Conservation (phyloP, 2,329 filamentous ascomycete species). For the Ophiostoma angusticollis region DNA sequence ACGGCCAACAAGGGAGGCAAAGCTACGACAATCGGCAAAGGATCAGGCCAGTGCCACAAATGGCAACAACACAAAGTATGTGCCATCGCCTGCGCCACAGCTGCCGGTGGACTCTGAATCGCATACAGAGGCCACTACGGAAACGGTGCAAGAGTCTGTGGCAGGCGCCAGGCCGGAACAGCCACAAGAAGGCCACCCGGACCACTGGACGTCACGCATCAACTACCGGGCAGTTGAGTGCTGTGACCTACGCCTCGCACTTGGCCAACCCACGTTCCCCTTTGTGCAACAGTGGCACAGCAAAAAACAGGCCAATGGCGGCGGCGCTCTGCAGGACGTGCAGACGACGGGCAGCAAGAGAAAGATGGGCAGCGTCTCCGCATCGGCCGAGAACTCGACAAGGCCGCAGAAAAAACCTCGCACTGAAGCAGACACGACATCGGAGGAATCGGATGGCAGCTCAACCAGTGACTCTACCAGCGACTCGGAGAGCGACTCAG, state of each 20-base stretch:
- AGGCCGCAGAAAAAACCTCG: background rate
- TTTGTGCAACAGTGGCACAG: conserved; percentile 84
- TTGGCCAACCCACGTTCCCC: conserved; percentile 74
- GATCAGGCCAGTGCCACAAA: background rate
- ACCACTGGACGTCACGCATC: conserved; percentile 64
- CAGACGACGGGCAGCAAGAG: background rate
- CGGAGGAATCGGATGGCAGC: too few relatives aligned
- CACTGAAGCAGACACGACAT: background rate
- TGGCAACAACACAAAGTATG: too few relatives aligned
- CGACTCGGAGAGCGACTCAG: background rate
- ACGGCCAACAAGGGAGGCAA: conserved; percentile 20
- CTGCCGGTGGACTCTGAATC: too few relatives aligned
- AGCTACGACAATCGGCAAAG: background rate
- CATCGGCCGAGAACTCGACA: too few relatives aligned
- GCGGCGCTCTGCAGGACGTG: too few relatives aligned
- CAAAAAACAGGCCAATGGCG: conserved; percentile 44
- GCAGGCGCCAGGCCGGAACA: background rate
- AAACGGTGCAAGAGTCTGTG: too few relatives aligned
- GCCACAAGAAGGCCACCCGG: conserved; percentile 13
- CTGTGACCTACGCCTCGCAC: conserved; percentile 50
- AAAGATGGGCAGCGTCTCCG: background rate
- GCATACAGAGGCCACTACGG: too few relatives aligned
- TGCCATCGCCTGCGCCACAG: too few relatives aligned
- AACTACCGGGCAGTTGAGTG: conserved; percentile 74
- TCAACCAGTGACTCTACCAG: background rate